Percentiles rank a stretch among this genome's conserved stretches.
Evolutionary conservation across 2,329 filamentous ascomycete species (phyloP).

Genomic region (Botrytis pseudocinerea): DNA sequence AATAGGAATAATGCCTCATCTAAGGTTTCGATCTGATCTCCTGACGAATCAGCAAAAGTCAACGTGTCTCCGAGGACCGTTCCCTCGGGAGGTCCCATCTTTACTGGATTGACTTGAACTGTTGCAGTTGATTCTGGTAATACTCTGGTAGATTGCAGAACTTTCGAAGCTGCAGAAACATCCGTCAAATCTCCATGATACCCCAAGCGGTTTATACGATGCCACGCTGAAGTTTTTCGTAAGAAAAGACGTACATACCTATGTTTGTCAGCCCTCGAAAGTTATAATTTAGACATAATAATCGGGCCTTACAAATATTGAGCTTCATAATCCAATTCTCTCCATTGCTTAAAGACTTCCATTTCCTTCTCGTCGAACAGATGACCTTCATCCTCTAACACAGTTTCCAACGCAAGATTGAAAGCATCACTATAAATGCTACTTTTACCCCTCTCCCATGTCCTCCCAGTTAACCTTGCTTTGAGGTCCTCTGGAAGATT

Average conservation of each 20-base stretch:
- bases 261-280: neutral
- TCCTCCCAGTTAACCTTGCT: constrained; percentile 55
- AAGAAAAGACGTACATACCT: constrained; percentile 92
- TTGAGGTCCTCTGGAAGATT: constrained; percentile 46
- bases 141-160: constrained; percentile 58
- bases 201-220: constrained; percentile 73
- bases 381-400: constrained; percentile 84
- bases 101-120: constrained; percentile 45
- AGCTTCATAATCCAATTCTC: constrained; percentile 71
- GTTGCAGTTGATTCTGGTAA: constrained; percentile 50
- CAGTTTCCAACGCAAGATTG: constrained; percentile 86
- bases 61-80: constrained; percentile 58
- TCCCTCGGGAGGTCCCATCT: constrained; percentile 49
- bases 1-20: constrained; percentile 83
- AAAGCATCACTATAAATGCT: constrained; percentile 98
- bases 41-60: constrained; percentile 77
- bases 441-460: constrained; percentile 74
- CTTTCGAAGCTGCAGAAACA: constrained; percentile 62
- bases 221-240: constrained; percentile 88
- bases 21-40: constrained; percentile 70
- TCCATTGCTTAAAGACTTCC: constrained; percentile 76
- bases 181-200: constrained; percentile 85
- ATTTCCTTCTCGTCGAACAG: constrained; percentile 81
- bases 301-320: constrained; percentile 74
- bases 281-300: neutral